Conservation (phyloP, 768 basidiomycete species). For the Tulasnella sp. region DNA sequence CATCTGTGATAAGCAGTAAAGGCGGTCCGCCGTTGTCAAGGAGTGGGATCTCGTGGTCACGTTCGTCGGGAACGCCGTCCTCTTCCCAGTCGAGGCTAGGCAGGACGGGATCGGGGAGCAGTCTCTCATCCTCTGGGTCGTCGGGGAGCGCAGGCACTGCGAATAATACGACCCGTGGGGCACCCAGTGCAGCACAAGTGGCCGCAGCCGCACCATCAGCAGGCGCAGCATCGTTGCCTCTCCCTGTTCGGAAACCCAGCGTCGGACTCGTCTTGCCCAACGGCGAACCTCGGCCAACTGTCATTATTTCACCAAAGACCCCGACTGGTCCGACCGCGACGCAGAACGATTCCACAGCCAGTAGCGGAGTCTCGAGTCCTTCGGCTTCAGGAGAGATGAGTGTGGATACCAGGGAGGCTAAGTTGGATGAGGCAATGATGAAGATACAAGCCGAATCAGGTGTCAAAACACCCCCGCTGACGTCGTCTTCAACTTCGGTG, state of each 20-base stretch:
- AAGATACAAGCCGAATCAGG: constrained; percentile 3
- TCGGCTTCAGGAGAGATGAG: constrained; percentile 1
- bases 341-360: background rate
- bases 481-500: background rate
- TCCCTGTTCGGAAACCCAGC: background rate
- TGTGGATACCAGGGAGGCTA: constrained; percentile 10
- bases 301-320: constrained; percentile 12
- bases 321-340: background rate
- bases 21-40: constrained; percentile 1
- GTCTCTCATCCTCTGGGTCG: background rate
- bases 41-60: constrained; percentile 1
- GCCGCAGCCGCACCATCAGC: constrained; percentile 5
- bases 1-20: background rate
- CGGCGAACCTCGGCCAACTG: constrained; percentile 10
- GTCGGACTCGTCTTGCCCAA: constrained; percentile 1
- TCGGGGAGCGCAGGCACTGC: constrained; percentile 6
- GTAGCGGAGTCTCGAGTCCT: background rate
- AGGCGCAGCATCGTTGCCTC: constrained; percentile 1
- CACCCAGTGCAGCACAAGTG: background rate
- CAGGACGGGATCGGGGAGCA: background rate
- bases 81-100: background rate
- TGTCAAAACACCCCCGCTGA: background rate
- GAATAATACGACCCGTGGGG: background rate
- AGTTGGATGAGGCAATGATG: constrained; percentile 14
- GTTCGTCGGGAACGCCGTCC: background rate